Conservation (phyloP, 2,329 filamentous ascomycete species). For the Pseudonectria foliicola region DNA sequence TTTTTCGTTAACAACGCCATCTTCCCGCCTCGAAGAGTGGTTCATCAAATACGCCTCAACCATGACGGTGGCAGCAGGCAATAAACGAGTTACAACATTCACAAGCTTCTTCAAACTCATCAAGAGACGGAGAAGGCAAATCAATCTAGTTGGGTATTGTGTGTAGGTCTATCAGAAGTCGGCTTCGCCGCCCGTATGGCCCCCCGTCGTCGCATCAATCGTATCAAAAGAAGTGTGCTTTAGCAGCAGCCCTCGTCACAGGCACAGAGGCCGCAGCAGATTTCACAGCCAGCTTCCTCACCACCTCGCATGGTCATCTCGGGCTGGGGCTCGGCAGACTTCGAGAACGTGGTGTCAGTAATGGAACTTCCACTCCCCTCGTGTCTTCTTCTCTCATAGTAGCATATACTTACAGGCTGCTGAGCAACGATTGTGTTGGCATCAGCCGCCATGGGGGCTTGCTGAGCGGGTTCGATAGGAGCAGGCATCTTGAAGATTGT, state of each 20-base stretch:
- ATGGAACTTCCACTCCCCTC: background rate
- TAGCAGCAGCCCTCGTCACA: constrained; percentile 39
- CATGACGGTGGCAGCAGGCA: no score
- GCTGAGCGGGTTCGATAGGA: constrained; percentile 34
- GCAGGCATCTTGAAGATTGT: constrained; percentile 30
- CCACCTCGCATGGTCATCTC: constrained; percentile 37
- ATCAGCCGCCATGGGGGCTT: constrained; percentile 36
- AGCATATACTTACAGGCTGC: constrained; percentile 37
- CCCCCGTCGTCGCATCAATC: no score
- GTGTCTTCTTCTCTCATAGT: no score
- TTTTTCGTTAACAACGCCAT: no score
- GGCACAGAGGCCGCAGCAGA: constrained; percentile 39
- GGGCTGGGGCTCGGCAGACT: constrained; percentile 34
- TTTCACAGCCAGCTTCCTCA: constrained; percentile 39
- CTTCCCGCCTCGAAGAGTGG: no score
- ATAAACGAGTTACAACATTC: no score
- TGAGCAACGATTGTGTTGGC: constrained; percentile 30
- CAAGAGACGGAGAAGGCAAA: no score
- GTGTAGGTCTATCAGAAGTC: no score
- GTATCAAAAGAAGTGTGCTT: constrained; percentile 3
- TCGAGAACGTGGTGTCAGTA: constrained; percentile 1
- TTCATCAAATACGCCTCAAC: no score
- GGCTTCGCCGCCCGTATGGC: no score
- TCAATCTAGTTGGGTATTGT: no score
- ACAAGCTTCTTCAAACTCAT: no score